These are phyloP conservation scores for Polysphondylium violaceum DNA, from an alignment of 78 protist genomes.

Conservation along the genomic window DNA sequence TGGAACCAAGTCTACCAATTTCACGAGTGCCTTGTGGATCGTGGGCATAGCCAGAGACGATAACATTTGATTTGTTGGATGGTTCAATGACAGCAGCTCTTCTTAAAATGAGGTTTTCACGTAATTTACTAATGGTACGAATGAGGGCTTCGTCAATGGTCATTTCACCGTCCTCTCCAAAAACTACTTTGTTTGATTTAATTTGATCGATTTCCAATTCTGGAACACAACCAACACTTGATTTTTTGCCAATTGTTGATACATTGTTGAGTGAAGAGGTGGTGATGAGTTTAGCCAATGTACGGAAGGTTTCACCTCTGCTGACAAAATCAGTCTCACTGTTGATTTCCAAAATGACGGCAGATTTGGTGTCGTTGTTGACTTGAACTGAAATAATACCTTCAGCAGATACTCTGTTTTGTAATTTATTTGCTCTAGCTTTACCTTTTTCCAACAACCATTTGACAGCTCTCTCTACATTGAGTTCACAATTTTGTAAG, in stretches of 20 bases:
- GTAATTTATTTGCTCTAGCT: constrained; percentile 40
- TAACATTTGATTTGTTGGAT: not conserved
- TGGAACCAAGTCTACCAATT: constrained; percentile 55
- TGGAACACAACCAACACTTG: not conserved
- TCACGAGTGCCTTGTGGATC: constrained; percentile 2
- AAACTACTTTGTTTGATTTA: not conserved
- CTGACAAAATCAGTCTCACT: constrained; percentile 75
- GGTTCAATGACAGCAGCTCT: constrained; percentile 16
- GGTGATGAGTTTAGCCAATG: constrained; percentile 3
- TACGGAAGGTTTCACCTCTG: constrained; percentile 63
- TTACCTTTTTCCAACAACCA: constrained; percentile 76
- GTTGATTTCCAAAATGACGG: constrained; percentile 55
- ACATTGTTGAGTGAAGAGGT: not conserved
- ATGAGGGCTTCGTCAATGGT: constrained; percentile 12
- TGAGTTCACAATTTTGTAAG: constrained; percentile 5
- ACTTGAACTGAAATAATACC: constrained; percentile 46
- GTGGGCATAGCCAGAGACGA: constrained; percentile 56
- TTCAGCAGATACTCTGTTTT: constrained; percentile 36
- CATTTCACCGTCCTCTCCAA: not conserved
- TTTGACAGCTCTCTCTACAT: constrained; percentile 26
- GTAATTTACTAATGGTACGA: constrained; percentile 31
- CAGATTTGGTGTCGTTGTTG: not conserved
- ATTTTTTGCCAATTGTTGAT: too few species aligned
- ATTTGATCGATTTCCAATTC: not conserved
- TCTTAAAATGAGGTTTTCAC: constrained; percentile 41